Conservation (phyloP, 1,284 basidiomycete species). For the Fomes fomentarius region DNA sequence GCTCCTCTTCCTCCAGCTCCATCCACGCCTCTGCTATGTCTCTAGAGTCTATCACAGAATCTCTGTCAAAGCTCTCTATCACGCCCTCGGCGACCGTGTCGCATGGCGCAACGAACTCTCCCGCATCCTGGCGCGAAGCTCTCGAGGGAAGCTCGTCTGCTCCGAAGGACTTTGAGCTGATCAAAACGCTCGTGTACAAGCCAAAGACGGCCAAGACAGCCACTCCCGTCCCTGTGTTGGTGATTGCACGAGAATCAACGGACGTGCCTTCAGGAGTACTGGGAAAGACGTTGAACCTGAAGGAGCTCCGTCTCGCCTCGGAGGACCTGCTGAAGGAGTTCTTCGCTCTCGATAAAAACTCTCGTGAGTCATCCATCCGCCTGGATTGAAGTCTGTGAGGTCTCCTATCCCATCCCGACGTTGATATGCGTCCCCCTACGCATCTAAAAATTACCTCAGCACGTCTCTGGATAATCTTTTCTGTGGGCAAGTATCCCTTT, state of each 20-base stretch:
- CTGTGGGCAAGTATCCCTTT: too few relatives aligned
- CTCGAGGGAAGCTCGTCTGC: slow-evolving; percentile 50
- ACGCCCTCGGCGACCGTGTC: slow-evolving; percentile 50
- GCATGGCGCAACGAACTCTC: slow-evolving; percentile 63
- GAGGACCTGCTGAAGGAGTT: slow-evolving; percentile 89
- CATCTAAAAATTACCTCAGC: too few relatives aligned
- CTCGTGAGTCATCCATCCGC: slow-evolving; percentile 55
- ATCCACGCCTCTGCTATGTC: slow-evolving; percentile 32
- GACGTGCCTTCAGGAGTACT: slow-evolving; percentile 79
- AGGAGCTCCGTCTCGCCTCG: slow-evolving; percentile 88
- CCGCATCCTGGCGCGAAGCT: slow-evolving; percentile 69
- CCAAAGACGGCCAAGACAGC: slow-evolving; percentile 91
- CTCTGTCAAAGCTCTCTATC: slow-evolving; percentile 58
- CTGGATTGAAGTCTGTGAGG: background rate
- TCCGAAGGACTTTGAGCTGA: slow-evolving; percentile 66
- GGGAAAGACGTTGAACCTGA: slow-evolving; percentile 84
- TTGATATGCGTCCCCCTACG: too few relatives aligned
- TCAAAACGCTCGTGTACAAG: slow-evolving; percentile 89
- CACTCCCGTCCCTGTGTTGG: slow-evolving; percentile 82
- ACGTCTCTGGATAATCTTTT: too few relatives aligned
- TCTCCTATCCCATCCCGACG: too few relatives aligned
- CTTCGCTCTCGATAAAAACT: slow-evolving; percentile 85
- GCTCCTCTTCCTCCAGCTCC: background rate
- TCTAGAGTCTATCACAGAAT: slow-evolving; percentile 34
- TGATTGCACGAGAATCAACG: slow-evolving; percentile 84